Conservation (phyloP, 2,329 filamentous ascomycete species). For the Penicillium sclerotiorum region DNA sequence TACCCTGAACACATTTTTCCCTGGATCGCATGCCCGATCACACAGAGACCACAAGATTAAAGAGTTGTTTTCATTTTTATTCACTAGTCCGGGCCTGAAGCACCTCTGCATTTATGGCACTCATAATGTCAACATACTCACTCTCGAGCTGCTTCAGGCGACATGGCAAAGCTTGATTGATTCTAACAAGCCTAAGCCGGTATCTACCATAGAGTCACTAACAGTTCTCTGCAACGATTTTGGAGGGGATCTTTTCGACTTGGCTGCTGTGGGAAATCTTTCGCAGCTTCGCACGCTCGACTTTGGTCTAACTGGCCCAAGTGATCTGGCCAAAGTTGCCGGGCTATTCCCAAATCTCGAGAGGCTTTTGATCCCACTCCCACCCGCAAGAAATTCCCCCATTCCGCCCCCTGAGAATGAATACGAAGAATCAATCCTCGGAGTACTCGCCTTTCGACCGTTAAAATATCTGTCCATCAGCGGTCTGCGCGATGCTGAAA, state of each 20-base stretch:
- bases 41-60: neutral
- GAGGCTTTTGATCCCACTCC: constrained; percentile 8
- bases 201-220: constrained; percentile 7
- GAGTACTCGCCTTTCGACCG: constrained; percentile 6
- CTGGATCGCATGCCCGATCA: too few species aligned
- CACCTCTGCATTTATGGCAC: neutral
- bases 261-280: constrained; percentile 6
- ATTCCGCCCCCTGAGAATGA: neutral
- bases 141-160: neutral
- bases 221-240: neutral
- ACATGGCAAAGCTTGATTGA: neutral
- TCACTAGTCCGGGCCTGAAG: constrained; percentile 3
- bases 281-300: constrained; percentile 6
- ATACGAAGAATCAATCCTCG: neutral
- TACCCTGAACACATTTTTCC: neutral
- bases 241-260: neutral
- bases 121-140: neutral
- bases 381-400: neutral
- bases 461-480: constrained; percentile 8
- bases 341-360: constrained; percentile 6
- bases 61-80: constrained; percentile 6
- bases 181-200: neutral
- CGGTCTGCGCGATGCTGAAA: neutral
- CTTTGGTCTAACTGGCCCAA: neutral
- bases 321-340: neutral